Base-by-base conservation (phyloP, 2,329 filamentous ascomycete species). In the Aspergillus fructus region DNA sequence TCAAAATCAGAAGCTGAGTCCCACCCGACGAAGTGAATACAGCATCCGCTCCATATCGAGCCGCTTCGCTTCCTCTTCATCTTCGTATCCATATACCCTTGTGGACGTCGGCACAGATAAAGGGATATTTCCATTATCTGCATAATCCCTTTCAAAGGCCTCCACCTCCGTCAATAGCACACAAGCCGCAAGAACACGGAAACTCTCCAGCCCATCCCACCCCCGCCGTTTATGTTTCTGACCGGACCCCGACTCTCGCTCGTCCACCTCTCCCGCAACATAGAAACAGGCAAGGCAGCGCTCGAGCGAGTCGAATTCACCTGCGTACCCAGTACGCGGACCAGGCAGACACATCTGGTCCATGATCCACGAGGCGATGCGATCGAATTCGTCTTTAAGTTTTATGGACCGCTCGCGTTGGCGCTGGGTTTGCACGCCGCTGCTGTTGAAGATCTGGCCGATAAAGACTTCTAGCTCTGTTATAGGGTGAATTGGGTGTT, bases 391-490 rank as follows among this genome's bases (percentile, higher is more conserved):
- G 9, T 79, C 77, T 42, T 76, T 79, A 64, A 82, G 72, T 15
- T 66, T 72, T 2, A 66, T 67, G 2, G 78, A 79, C 5, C 67
- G 61, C 21, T 80, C 78, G n/a, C 71, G 73, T 55, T 79, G 75
- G 3, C 68, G 64, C 42, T 66, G 70, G 19, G 64, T 76, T 43
- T 71, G 72, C 3, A 67, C 65, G 13, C 75, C 77, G 9, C 75
- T 75, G 58, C 78, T 80, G 51, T 81, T 82, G 21, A 86, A 75
- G 60, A 86, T 84, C 51, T 77, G 81, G 27, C 84, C 84, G 30
- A 80, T 77, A 66, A 87, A 85, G 45, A 83, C 82, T 69, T 85
- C 83, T 6, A 78, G 70, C 64, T 84, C 82, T 11, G 72, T 78
- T 12, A 84, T 73, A 5, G 73, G 73, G 4, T 74, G 68, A 41